Base-by-base conservation (phyloP, 441 rosid genomes). In the Theobroma grandiflorum region DNA sequence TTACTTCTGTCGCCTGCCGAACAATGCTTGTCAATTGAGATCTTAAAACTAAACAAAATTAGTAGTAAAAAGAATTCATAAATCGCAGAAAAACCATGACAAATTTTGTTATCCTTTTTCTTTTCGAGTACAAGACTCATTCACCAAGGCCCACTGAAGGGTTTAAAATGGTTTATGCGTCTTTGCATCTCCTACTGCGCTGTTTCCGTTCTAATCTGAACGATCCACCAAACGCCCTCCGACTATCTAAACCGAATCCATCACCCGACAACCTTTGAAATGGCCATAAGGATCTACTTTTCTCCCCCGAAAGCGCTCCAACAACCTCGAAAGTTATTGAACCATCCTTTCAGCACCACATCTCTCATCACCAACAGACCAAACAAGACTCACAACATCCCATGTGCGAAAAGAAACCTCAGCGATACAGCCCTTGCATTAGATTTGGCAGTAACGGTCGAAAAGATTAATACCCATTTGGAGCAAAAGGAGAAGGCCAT, bases 401-500 rank as follows among this genome's bases (percentile, higher is more conserved):
- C 75, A 42, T 88, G 90, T 86, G 72, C 72, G 81, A 82, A 53
- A 79, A 78, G 55, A 11, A 64, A 2, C 16, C 64, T 70, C 80
- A 76, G 80, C 42, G 94, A 88, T 63, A 81, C 91, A 2, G 93
- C 87, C 71, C 88, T 95, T 18, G 92, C 96, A 3, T 84, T 87
- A 61, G 94, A 88, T 74, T 82, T 95, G 52, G 91, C 95, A 0
- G 50, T 88, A 64, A 89, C 90, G 68, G 86, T 91, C 67, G 89
- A 89, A 40, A 92, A 86, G 82, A 88, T 87, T 38, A 90, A 85
- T 67, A 71, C 89, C 82, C 88, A 82, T 18, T 43, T 80, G 73
- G 83, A 72, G 71, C 94, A 86, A 73, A 91, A 88, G 49, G 83
- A 91, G 62, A 93, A 90, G 67, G 98, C 98, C 78, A 85, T 95